phyloP scores from a whole-genome alignment of 192 early-diverging fungal species.

The Ambispora gerdemannii region DNA sequence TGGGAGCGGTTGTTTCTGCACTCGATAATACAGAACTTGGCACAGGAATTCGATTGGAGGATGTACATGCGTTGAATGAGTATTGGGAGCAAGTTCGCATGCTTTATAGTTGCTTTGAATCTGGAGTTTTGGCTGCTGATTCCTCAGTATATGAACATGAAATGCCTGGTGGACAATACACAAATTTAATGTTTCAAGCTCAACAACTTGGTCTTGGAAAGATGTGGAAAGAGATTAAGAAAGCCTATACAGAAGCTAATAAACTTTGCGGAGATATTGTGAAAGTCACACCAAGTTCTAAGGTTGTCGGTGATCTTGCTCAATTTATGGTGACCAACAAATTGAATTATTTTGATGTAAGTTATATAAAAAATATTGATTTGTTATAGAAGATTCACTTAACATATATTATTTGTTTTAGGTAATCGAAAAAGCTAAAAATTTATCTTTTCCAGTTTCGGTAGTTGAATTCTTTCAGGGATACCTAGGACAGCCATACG shows the following conservation, averaged over 20 bases:
- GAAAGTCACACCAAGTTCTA: constrained; percentile 97
- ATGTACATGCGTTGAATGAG: constrained; percentile 79
- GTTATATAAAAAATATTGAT: background rate
- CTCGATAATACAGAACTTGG: constrained; percentile 74
- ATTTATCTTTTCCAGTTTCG: constrained; percentile 88
- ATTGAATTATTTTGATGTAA: constrained; percentile 60
- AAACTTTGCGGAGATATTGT: constrained; percentile 91
- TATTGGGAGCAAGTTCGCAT: constrained; percentile 98
- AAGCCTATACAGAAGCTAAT: constrained; percentile 88
- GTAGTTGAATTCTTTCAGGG: constrained; percentile 98
- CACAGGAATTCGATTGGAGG: constrained; percentile 81
- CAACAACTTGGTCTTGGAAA: constrained; percentile 91
- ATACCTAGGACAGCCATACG: constrained; percentile 88
- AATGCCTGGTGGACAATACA: constrained; percentile 99
- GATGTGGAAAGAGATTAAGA: constrained; percentile 92
- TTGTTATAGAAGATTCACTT: background rate
- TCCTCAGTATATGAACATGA: constrained; percentile 93
- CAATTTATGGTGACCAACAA: constrained; percentile 97
- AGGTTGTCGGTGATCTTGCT: constrained; percentile 97
- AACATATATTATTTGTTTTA: background rate
- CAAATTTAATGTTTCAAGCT: constrained; percentile 96
- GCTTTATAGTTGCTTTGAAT: constrained; percentile 95
- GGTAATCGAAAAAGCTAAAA: constrained; percentile 69
- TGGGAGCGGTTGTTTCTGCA: constrained; percentile 90
- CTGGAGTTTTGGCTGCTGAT: constrained; percentile 83